Evolutionary conservation across 2,329 filamentous ascomycete species (phyloP), one percentile per base, ranked within the genome.

Genomic region (Trichophyton rubrum): DNA sequence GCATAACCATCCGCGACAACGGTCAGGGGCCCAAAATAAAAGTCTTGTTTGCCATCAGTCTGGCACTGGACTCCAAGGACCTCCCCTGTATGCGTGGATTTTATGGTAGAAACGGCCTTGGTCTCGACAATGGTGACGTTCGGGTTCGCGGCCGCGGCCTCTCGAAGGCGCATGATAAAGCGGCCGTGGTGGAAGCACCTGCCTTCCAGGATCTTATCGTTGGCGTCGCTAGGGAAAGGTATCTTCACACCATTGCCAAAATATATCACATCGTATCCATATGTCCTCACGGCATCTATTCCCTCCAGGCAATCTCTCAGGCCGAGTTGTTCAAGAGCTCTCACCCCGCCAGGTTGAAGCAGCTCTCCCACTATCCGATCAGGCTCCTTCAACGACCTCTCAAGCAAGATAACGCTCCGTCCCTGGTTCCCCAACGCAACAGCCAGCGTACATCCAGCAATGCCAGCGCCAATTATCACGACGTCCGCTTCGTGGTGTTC

Each of bases 281-380:
- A 80, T 67, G 89, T 90, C 22, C 84, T 80, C 55, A 95, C 80
- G 3, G 90, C 85, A 71, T 99, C 93, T 68, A 99, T 97, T 61
- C 77, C 88, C 62, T 97, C 90, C 62, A 97, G 76, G 71, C 90
- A 95, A 68, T 91, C 83, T 60, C 79, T 80, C 64, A 99, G 76
- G 2, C 93, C 93, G 57, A 99, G 78, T 70, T 88, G 84, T 69
- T 85, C 82, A 68, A 99, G 79, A 6, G 93, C 88, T 59, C 83
- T 79, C 38, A 96, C 85, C 57, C 93, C 93, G 58, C 93, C 93
- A 0, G 93, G 93, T 75, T 99, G 93, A 67, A 99, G 78, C 65
- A 99, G 77, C 77, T 99, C 93, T 67, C 93, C 93, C 56, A 99
- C 90, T 66, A 99, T 99, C 65, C 93, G 85, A 76, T 97, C 88